A percentile compares a stretch with the other conserved stretches of the same genome.
phyloP scores from a whole-genome alignment of 306 rosid genomes.

The Oxytropis ochrocephala region DNA sequence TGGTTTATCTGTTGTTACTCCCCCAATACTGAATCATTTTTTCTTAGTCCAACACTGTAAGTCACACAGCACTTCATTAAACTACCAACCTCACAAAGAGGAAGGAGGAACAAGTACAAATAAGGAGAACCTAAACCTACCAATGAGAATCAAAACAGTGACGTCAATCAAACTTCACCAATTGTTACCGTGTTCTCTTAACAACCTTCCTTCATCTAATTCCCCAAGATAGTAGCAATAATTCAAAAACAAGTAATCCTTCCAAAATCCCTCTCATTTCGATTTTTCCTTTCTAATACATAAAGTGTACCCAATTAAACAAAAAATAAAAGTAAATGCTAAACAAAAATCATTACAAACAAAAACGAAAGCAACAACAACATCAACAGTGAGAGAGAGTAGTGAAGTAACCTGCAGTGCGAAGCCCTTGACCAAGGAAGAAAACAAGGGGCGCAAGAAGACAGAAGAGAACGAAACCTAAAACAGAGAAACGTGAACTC shows the following conservation, averaged over 20 bases:
- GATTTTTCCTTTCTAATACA: not conserved
- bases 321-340: not conserved
- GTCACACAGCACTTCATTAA: not conserved
- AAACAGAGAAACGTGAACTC: constrained; percentile 46
- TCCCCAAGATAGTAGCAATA: not conserved
- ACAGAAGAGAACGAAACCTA: constrained; percentile 40
- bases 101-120: not conserved
- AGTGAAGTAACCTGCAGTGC: constrained; percentile 38
- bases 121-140: not conserved
- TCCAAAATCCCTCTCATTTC: not conserved
- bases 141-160: constrained; percentile 1
- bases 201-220: not conserved
- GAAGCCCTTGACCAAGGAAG: constrained; percentile 61
- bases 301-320: not conserved
- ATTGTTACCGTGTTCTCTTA: not conserved
- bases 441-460: constrained; percentile 53
- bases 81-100: not conserved
- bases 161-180: not conserved
- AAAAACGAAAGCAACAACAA: not conserved
- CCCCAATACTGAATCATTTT: not conserved
- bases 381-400: not conserved
- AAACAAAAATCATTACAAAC: not conserved
- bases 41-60: not conserved
- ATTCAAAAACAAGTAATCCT: not conserved
- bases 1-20: not conserved